phyloP scores from a whole-genome alignment of 2,329 filamentous ascomycete genomes.

The Balansia obtecta region DNA sequence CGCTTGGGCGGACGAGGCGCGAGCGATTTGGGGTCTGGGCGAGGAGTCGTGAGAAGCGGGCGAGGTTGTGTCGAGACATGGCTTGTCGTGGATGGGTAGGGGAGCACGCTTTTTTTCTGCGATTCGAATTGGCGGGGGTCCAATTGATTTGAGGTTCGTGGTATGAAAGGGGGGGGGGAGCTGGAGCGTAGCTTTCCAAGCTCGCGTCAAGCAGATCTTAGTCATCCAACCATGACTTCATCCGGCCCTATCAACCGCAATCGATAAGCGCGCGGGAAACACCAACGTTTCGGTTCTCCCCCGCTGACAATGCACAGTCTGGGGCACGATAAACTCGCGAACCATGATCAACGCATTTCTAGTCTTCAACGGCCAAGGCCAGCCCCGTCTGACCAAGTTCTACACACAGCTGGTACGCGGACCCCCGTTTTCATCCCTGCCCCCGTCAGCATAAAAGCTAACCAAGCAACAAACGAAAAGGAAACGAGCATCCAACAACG shows the following conservation, averaged over 20 bases:
- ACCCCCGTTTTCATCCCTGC: not conserved
- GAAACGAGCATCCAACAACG: slow-evolving; percentile 96
- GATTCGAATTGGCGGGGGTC: too few species aligned
- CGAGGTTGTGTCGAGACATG: slow-evolving; percentile 22
- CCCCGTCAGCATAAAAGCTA: not conserved
- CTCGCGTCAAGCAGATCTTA: slow-evolving; percentile 2
- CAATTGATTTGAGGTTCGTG: too few species aligned
- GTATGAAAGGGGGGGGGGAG: not conserved
- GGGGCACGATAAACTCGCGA: not conserved
- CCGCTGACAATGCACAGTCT: not conserved
- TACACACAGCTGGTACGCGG: slow-evolving; percentile 76
- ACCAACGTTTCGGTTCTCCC: not conserved
- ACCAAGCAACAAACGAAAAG: slow-evolving; percentile 38
- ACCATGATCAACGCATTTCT: slow-evolving; percentile 96
- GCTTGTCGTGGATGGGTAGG: too few species aligned
- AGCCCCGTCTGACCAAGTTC: slow-evolving; percentile 94
- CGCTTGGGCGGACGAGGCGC: slow-evolving; percentile 12
- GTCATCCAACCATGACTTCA: not conserved
- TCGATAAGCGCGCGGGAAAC: too few species aligned
- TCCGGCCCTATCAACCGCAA: not conserved
- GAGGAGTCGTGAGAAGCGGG: slow-evolving; percentile 26
- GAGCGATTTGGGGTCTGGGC: slow-evolving; percentile 19
- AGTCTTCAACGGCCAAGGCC: slow-evolving; percentile 96
- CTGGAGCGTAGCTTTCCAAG: too few species aligned
- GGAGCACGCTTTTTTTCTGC: too few species aligned